phyloP scores from a whole-genome alignment of 768 basidiomycete genomes.

The Mycena amicta region DNA sequence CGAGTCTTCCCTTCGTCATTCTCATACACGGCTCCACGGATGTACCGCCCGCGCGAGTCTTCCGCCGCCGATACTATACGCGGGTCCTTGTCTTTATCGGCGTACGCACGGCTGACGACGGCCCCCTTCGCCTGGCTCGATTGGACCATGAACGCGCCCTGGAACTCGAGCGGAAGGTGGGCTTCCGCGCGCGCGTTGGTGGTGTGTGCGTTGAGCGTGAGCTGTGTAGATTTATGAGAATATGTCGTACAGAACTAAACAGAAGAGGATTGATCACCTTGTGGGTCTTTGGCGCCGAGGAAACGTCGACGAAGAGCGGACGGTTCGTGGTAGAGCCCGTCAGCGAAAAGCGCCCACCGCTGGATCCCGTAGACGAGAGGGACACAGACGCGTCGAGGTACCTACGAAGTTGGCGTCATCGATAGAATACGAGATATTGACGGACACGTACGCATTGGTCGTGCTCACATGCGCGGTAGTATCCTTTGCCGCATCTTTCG shows the following conservation, averaged over 20 bases:
- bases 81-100: neutral
- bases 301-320: slow-evolving; percentile 31
- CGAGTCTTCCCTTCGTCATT: neutral
- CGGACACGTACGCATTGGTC: slow-evolving; percentile 6
- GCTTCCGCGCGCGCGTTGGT: slow-evolving; percentile 39
- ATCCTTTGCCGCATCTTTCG: neutral
- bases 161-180: slow-evolving; percentile 36
- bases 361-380: neutral
- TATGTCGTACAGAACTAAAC: neutral
- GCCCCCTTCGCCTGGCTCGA: neutral
- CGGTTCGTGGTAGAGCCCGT: slow-evolving; percentile 36
- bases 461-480: slow-evolving; percentile 5
- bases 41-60: neutral
- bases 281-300: slow-evolving; percentile 26
- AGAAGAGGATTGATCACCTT: slow-evolving; percentile 17
- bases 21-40: slow-evolving; percentile 4
- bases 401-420: neutral
- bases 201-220: slow-evolving; percentile 32
- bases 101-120: neutral
- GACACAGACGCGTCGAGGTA: neutral
- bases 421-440: neutral
- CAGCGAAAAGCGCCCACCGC: slow-evolving; percentile 36
- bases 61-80: neutral
- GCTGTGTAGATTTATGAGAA: slow-evolving; percentile 8
- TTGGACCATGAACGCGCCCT: slow-evolving; percentile 36